These are phyloP conservation scores for Cylindrotheca fusiformis DNA, from an alignment of 108 stramenopile genomes.

Conservation along the genomic window DNA sequence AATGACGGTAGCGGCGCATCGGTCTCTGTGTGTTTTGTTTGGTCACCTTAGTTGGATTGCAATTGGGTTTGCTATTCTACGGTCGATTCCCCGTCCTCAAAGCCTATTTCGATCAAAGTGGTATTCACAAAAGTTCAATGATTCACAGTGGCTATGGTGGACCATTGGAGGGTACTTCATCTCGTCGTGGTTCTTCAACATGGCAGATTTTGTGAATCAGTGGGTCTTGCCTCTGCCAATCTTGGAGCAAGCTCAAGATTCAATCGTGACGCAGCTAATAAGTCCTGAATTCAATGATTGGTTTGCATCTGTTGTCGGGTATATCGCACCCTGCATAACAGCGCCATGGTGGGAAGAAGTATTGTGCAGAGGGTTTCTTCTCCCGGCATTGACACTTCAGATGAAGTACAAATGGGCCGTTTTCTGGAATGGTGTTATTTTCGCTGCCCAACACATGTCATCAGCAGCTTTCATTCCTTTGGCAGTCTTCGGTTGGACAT, in stretches of 20 bases:
- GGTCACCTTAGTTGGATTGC: constrained; percentile 86
- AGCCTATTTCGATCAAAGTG: constrained; percentile 57
- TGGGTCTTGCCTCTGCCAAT: constrained; percentile 72
- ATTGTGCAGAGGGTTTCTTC: constrained; percentile 87
- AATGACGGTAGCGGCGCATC: constrained; percentile 77
- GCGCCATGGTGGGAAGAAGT: constrained; percentile 95
- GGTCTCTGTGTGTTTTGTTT: constrained; percentile 78
- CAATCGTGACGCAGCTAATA: constrained; percentile 81
- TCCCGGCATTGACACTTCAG: constrained; percentile 60
- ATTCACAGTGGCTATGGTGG: constrained; percentile 87
- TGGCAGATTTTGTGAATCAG: constrained; percentile 87
- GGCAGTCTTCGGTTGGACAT: constrained; percentile 83
- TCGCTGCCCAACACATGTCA: constrained; percentile 86
- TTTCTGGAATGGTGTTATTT: constrained; percentile 74
- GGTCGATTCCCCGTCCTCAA: constrained; percentile 61
- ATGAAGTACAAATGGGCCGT: constrained; percentile 36
- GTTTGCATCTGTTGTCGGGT: constrained; percentile 77
- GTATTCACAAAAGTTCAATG: not conserved
- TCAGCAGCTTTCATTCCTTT: constrained; percentile 81
- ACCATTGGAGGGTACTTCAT: constrained; percentile 90
- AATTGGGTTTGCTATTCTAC: constrained; percentile 64
- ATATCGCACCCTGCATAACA: constrained; percentile 89
- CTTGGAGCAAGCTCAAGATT: constrained; percentile 64
- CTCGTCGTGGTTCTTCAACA: constrained; percentile 85
- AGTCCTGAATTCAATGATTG: constrained; percentile 90